These are phyloP conservation scores for Handroanthus guayacan DNA, from an alignment of 257 asterid species.

Conservation along the genomic window DNA sequence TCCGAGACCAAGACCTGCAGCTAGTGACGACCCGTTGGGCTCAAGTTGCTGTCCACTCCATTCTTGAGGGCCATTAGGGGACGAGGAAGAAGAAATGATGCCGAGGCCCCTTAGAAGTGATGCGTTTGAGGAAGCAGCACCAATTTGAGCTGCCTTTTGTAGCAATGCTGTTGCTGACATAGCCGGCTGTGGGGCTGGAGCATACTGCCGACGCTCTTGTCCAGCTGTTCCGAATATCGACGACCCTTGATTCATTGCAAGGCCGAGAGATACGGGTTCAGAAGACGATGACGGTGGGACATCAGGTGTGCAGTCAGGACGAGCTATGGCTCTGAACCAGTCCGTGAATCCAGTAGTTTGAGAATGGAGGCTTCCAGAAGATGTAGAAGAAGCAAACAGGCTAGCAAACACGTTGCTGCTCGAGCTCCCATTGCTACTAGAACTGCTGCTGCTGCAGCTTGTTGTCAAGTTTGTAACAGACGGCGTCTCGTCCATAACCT, in stretches of 20 bases:
- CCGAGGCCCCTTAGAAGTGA: conserved; percentile 72
- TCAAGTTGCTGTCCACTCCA: conserved; percentile 52
- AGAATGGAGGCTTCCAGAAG: conserved; percentile 56
- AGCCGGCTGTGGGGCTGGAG: conserved; percentile 62
- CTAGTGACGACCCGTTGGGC: conserved; percentile 47
- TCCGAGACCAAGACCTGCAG: conserved; percentile 71
- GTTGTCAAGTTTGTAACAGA: conserved; percentile 41
- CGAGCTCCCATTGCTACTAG: conserved; percentile 59
- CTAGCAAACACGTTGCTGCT: conserved; percentile 68
- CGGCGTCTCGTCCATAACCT: conserved; percentile 49
- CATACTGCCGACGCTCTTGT: conserved; percentile 69
- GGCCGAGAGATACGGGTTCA: conserved; percentile 68
- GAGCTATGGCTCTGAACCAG: conserved; percentile 46
- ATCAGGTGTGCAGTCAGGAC: conserved; percentile 41
- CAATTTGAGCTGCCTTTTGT: conserved; percentile 88
- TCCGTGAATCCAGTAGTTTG: conserved; percentile 48
- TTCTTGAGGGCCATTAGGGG: conserved; percentile 48
- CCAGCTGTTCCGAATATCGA: conserved; percentile 59
- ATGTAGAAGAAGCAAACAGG: conserved; percentile 68
- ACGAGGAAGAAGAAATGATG: conserved; percentile 50
- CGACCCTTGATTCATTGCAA: conserved; percentile 59
- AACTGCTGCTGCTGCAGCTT: conserved; percentile 48
- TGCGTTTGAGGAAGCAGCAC: conserved; percentile 59
- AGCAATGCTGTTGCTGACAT: conserved; percentile 90
- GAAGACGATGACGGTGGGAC: conserved; percentile 51